These are phyloP conservation scores for Leishmania arabica DNA, from an alignment of 208 protist genomes.

Conservation along the genomic window DNA sequence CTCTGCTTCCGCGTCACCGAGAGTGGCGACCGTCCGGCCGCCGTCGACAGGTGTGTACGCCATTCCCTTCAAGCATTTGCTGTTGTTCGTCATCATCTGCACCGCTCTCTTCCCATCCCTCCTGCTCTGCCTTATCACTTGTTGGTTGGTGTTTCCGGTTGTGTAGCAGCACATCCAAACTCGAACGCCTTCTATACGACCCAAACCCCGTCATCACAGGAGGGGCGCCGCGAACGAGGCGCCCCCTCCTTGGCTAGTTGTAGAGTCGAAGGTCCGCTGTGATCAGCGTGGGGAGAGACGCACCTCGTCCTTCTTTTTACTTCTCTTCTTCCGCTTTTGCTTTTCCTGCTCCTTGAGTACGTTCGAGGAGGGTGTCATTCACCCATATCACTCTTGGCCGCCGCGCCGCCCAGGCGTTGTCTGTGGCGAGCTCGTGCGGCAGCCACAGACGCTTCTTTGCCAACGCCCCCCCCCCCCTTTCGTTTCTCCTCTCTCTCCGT, in stretches of 20 bases:
- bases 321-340: slow-evolving; percentile 1
- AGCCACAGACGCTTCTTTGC: neutral
- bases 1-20: neutral
- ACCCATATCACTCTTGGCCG: neutral
- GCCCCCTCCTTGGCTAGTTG: neutral
- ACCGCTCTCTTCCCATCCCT: neutral
- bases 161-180: neutral
- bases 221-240: neutral
- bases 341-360: neutral
- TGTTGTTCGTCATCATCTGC: slow-evolving; percentile 1
- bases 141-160: neutral
- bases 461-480: neutral
- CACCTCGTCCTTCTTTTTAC: neutral
- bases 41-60: neutral
- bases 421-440: neutral
- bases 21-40: neutral
- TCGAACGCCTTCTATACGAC: neutral
- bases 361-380: neutral
- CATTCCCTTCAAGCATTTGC: neutral
- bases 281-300: neutral
- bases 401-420: too few species aligned
- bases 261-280: neutral
- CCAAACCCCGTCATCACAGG: neutral
- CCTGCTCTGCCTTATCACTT: neutral
- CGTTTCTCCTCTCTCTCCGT: neutral